Conservation (phyloP, 192 early-diverging fungal genomes). For the Jimgerdemannia lactiflua region DNA sequence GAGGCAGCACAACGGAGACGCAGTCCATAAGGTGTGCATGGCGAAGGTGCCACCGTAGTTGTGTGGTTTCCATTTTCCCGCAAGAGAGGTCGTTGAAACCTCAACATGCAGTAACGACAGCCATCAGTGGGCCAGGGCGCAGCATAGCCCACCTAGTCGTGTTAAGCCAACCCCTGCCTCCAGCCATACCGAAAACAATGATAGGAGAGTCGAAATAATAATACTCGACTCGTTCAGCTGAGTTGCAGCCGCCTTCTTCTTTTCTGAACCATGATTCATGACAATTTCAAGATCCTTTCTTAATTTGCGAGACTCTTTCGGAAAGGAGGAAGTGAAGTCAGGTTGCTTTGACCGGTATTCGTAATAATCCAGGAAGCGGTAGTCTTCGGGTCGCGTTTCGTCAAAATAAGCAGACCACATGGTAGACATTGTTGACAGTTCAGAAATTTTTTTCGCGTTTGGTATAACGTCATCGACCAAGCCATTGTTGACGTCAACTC, state of each 20-base stretch:
- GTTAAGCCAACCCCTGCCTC: background rate
- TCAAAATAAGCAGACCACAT: no score
- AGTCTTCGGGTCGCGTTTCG: slow-evolving; percentile 13
- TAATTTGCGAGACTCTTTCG: slow-evolving; percentile 12
- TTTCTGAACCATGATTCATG: slow-evolving; percentile 3
- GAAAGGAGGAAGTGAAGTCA: slow-evolving; percentile 22
- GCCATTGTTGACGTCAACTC: no score
- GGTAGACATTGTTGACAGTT: no score
- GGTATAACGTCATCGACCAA: no score
- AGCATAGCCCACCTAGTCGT: no score
- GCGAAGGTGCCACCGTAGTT: slow-evolving; percentile 12
- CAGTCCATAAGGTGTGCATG: slow-evolving; percentile 16
- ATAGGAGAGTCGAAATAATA: slow-evolving; percentile 2
- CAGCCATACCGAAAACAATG: slow-evolving; percentile 3
- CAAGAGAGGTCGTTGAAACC: slow-evolving; percentile 11
- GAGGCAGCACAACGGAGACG: slow-evolving; percentile 12
- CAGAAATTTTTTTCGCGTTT: no score
- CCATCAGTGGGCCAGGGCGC: slow-evolving; percentile 6
- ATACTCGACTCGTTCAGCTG: background rate
- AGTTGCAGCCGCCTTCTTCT: slow-evolving; percentile 14
- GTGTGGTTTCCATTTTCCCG: slow-evolving; percentile 11
- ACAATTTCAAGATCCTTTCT: slow-evolving; percentile 5
- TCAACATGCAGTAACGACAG: slow-evolving; percentile 9
- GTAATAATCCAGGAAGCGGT: slow-evolving; percentile 15
- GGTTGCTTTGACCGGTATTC: slow-evolving; percentile 17